Evolutionary conservation across 495 filamentous ascomycete species (phyloP).

Genomic region (Neurospora africana): DNA sequence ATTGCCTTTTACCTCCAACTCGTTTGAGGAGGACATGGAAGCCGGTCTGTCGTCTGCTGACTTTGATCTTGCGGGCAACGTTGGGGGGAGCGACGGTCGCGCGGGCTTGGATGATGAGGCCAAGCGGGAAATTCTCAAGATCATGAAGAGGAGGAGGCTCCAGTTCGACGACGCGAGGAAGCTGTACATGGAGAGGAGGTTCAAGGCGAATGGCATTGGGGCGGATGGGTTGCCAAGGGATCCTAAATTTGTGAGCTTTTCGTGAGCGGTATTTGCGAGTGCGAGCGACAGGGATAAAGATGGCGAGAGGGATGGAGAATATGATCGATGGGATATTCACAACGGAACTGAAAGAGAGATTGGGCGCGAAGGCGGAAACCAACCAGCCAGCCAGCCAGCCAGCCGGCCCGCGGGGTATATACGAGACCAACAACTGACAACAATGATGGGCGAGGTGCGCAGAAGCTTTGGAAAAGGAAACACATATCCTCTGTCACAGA

Average conservation of each 20-base stretch:
- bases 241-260: conserved; percentile 92
- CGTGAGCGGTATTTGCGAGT: conserved; percentile 28
- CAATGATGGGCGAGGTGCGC: neutral
- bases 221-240: conserved; percentile 80
- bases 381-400: neutral
- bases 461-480: neutral
- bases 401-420: neutral
- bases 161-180: conserved; percentile 86
- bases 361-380: neutral
- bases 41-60: conserved; percentile 68
- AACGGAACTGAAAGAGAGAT: neutral
- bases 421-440: neutral
- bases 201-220: conserved; percentile 77
- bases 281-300: neutral
- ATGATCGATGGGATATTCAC: neutral
- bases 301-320: neutral
- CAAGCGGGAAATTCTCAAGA: conserved; percentile 69
- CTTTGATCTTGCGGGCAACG: conserved; percentile 72
- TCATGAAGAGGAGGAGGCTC: conserved; percentile 72
- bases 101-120: conserved; percentile 67
- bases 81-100: conserved; percentile 64
- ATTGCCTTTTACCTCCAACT: conserved; percentile 51
- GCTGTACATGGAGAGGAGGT: conserved; percentile 71
- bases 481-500: neutral
- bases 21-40: conserved; percentile 66